Percentiles rank a stretch among this genome's conserved stretches.
phyloP scores from a whole-genome alignment of 331 rosid species.

The Pyracantha coccinea region DNA sequence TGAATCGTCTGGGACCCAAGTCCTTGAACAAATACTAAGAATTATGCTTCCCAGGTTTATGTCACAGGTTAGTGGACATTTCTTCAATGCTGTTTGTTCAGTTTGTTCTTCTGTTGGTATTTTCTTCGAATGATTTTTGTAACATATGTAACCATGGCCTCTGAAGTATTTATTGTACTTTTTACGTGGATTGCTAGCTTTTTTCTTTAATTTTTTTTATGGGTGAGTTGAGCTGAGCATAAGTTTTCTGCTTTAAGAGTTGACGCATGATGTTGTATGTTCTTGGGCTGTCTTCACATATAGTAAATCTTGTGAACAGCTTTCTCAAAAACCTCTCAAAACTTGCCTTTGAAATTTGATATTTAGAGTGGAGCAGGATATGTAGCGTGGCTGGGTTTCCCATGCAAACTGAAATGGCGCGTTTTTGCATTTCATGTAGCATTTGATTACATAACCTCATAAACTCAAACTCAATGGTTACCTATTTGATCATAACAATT shows the following conservation, averaged over 20 bases:
- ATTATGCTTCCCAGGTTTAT: slow-evolving; percentile 90
- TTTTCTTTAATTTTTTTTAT: neutral
- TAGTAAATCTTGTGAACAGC: neutral
- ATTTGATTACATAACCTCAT: neutral
- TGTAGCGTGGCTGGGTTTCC: neutral
- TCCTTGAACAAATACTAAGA: slow-evolving; percentile 81
- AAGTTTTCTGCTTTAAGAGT: neutral
- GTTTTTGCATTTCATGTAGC: neutral
- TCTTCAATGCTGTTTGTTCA: neutral
- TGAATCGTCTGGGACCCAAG: slow-evolving; percentile 92
- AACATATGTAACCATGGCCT: neutral
- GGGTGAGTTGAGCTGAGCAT: neutral
- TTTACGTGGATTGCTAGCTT: neutral
- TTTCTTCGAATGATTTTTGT: neutral
- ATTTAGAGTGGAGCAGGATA: neutral
- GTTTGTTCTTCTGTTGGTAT: neutral
- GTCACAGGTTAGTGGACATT: slow-evolving; percentile 62
- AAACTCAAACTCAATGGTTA: neutral
- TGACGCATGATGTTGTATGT: neutral
- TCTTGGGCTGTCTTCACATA: neutral
- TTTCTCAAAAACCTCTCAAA: neutral
- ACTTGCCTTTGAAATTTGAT: neutral
- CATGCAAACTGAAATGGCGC: neutral
- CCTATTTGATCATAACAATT: neutral
- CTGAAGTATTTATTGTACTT: neutral